Conservation (phyloP, 371 early-diverging fungal species). For the Mortierella sp. region DNA sequence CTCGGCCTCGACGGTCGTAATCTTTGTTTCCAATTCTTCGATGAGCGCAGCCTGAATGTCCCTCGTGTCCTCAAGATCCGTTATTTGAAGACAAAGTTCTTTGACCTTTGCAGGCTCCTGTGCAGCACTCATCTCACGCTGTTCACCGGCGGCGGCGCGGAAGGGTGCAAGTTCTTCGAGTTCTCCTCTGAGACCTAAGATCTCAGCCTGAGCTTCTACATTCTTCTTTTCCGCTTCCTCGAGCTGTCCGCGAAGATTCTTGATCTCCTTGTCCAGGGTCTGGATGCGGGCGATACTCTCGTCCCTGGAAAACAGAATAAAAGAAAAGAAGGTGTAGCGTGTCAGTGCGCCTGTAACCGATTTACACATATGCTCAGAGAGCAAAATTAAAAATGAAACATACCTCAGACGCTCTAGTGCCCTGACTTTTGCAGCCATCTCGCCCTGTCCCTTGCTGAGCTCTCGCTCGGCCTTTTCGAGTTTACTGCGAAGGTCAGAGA, state of each 20-base stretch:
- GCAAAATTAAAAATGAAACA: no score
- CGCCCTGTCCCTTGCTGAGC: conserved; percentile 40
- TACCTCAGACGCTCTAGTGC: conserved; percentile 44
- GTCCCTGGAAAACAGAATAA: conserved; percentile 16
- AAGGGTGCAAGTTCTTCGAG: conserved; percentile 44
- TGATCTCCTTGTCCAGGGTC: conserved; percentile 43
- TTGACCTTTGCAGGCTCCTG: conserved; percentile 34
- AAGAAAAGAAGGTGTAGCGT: neutral
- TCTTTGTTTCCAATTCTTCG: conserved; percentile 46
- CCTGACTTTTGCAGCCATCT: conserved; percentile 44
- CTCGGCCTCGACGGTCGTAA: conserved; percentile 45
- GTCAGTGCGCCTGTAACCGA: no score
- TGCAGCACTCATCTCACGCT: conserved; percentile 35
- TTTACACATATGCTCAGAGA: no score
- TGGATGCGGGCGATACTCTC: conserved; percentile 48
- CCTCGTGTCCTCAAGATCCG: conserved; percentile 45
- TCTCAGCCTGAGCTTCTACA: conserved; percentile 20
- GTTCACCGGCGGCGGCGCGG: conserved; percentile 31
- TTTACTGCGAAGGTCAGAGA: conserved; percentile 40
- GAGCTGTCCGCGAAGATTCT: conserved; percentile 36
- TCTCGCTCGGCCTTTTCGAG: conserved; percentile 44
- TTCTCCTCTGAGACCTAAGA: conserved; percentile 18
- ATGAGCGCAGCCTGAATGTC: conserved; percentile 45
- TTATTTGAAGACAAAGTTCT: conserved; percentile 38
- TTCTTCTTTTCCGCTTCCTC: conserved; percentile 23